Evolutionary conservation across 495 filamentous ascomycete genomes (phyloP).

Genomic region (Talaromyces proteolyticus): DNA sequence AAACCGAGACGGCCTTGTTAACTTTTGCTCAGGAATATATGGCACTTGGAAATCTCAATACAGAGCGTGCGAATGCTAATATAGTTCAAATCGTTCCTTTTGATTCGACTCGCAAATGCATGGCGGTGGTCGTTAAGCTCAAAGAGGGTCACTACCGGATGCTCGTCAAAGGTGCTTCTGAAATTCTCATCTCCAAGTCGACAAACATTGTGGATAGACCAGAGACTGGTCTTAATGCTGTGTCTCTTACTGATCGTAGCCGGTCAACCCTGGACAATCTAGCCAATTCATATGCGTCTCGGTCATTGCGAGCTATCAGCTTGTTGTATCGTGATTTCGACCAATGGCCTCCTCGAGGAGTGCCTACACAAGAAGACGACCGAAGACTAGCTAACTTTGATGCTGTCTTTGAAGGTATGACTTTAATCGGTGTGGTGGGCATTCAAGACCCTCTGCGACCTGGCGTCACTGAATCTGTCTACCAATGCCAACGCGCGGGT

Average conservation of each 20-base stretch:
- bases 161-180: constrained; percentile 84
- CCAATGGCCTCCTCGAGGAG: constrained; percentile 74
- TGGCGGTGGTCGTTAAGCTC: constrained; percentile 72
- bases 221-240: constrained; percentile 48
- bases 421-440: constrained; percentile 71
- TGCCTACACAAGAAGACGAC: constrained; percentile 61
- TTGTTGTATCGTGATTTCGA: constrained; percentile 85
- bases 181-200: constrained; percentile 73
- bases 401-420: constrained; percentile 72
- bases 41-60: constrained; percentile 64
- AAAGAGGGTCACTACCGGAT: constrained; percentile 63
- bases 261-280: constrained; percentile 53
- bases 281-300: constrained; percentile 72
- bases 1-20: constrained; percentile 83
- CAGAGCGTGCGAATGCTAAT: constrained; percentile 64
- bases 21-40: constrained; percentile 68
- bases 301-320: constrained; percentile 82
- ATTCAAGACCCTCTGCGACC: constrained; percentile 82
- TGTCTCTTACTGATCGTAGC: constrained; percentile 51
- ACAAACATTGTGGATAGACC: constrained; percentile 68
- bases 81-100: constrained; percentile 75
- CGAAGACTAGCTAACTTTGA: constrained; percentile 69
- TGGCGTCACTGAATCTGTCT: constrained; percentile 74
- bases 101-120: constrained; percentile 82
- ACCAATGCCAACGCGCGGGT: constrained; percentile 67